Evolutionary conservation across 371 early-diverging fungal genomes (phyloP).

Genomic region (Dichotomocladium elegans): DNA sequence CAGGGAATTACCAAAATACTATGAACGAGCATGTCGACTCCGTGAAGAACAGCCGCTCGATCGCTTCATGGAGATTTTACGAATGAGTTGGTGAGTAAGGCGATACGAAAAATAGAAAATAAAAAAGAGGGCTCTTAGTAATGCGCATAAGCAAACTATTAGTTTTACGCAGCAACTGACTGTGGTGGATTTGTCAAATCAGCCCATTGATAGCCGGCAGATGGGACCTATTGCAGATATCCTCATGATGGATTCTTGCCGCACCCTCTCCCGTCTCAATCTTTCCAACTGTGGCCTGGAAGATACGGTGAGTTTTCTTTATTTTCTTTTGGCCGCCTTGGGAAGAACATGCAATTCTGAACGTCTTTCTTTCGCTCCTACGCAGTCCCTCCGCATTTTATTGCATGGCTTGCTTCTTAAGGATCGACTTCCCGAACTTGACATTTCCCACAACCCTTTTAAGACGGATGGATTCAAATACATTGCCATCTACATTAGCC

Average conservation of each 20-base stretch:
- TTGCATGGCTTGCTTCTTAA: conserved; percentile 36
- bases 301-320: conserved; percentile 23
- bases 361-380: not conserved
- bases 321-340: no score
- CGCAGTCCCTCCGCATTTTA: conserved; percentile 33
- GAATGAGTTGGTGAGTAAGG: conserved; percentile 19
- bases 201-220: conserved; percentile 25
- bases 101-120: not conserved
- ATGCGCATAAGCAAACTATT: not conserved
- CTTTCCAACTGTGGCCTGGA: conserved; percentile 32
- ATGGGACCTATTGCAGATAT: conserved; percentile 59
- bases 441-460: conserved; percentile 28
- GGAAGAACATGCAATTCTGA: no score
- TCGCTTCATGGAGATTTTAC: conserved; percentile 22
- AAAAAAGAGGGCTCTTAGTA: no score
- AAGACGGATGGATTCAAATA: conserved; percentile 42
- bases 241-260: conserved; percentile 27
- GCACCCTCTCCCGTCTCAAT: conserved; percentile 18
- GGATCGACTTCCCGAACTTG: conserved; percentile 22
- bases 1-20: conserved; percentile 23
- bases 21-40: conserved; percentile 40
- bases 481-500: conserved; percentile 41
- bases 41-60: conserved; percentile 30
- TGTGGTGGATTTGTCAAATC: conserved; percentile 47
- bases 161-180: conserved; percentile 21